A percentile compares a stretch with the other conserved stretches of the same genome.
Conservation (phyloP, 441 rosid genomes). For the Lepidium campestre region DNA sequence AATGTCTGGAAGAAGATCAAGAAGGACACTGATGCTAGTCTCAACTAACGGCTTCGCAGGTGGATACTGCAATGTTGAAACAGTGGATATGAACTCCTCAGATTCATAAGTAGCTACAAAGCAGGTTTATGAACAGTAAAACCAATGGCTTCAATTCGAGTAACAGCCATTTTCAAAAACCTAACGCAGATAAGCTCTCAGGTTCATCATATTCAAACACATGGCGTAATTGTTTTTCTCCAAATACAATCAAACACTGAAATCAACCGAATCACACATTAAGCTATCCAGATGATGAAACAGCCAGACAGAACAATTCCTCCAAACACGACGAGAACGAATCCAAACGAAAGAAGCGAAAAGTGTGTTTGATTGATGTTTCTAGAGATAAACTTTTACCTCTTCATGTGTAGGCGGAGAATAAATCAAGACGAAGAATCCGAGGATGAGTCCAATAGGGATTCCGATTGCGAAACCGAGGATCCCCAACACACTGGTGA, state of each 20-base stretch:
- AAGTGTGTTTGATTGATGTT: not conserved
- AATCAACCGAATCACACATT: not conserved
- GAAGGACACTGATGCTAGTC: slow-evolving; percentile 39
- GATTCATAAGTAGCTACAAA: not conserved
- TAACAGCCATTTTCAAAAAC: not conserved
- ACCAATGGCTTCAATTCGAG: not conserved
- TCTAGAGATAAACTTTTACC: slow-evolving; percentile 26
- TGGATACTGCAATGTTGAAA: slow-evolving; percentile 40
- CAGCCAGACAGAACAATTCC: not conserved
- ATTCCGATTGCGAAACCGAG: slow-evolving; percentile 40
- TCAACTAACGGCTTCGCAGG: slow-evolving; percentile 41
- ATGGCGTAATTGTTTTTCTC: not conserved
- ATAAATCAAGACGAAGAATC: slow-evolving; percentile 61
- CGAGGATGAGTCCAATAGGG: slow-evolving; percentile 50
- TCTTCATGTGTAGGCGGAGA: slow-evolving; percentile 45
- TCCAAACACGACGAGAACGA: not conserved
- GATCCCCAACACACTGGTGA: slow-evolving; percentile 31
- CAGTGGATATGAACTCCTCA: not conserved
- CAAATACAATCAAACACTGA: not conserved
- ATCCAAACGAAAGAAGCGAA: not conserved
- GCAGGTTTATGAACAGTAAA: not conserved
- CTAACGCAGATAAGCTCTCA: not conserved
- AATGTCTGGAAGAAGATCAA: slow-evolving; percentile 52
- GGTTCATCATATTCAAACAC: not conserved
- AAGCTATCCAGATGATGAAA: slow-evolving; percentile 15